A percentile compares a stretch with the other conserved stretches of the same genome.
phyloP scores from a whole-genome alignment of 2,329 filamentous ascomycete species.

The Aureobasidium sp. region DNA sequence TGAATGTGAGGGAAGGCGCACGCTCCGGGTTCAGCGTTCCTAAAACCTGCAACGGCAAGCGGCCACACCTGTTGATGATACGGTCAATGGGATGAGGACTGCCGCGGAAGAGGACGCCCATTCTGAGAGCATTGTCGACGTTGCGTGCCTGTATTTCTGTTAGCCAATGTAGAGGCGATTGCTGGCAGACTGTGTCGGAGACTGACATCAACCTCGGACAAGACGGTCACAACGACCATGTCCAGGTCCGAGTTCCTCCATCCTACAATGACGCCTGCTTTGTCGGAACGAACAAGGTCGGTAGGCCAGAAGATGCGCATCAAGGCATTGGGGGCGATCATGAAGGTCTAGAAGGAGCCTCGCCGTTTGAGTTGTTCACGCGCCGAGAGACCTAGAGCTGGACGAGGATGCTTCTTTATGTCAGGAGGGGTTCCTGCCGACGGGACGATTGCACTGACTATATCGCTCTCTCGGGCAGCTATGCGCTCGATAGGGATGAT shows the following conservation, averaged over 20 bases:
- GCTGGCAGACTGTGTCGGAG: not conserved
- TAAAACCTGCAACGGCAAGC: conserved; percentile 74
- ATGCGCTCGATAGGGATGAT: conserved; percentile 78
- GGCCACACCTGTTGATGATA: conserved; percentile 79
- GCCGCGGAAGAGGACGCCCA: conserved; percentile 75
- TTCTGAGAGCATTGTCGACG: conserved; percentile 81
- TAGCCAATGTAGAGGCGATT: not conserved
- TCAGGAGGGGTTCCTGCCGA: conserved; percentile 19
- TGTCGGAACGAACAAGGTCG: conserved; percentile 66
- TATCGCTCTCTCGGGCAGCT: conserved; percentile 68
- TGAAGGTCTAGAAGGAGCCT: conserved; percentile 73
- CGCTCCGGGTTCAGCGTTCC: conserved; percentile 66
- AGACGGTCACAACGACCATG: conserved; percentile 78
- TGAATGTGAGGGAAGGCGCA: conserved; percentile 43
- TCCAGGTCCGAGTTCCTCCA: conserved; percentile 92
- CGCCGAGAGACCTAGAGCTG: conserved; percentile 77
- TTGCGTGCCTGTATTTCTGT: conserved; percentile 53
- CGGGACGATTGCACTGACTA: conserved; percentile 53
- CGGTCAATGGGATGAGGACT: conserved; percentile 71
- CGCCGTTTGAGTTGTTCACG: conserved; percentile 89
- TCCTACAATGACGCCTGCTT: conserved; percentile 81
- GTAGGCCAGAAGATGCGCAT: conserved; percentile 99
- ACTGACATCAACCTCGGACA: conserved; percentile 84
- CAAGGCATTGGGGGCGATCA: conserved; percentile 67
- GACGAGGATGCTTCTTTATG: conserved; percentile 65